These are phyloP conservation scores for Polytrichum commune DNA, from an alignment of 225 moss, liverwort and hornwort genomes.

Conservation along the genomic window DNA sequence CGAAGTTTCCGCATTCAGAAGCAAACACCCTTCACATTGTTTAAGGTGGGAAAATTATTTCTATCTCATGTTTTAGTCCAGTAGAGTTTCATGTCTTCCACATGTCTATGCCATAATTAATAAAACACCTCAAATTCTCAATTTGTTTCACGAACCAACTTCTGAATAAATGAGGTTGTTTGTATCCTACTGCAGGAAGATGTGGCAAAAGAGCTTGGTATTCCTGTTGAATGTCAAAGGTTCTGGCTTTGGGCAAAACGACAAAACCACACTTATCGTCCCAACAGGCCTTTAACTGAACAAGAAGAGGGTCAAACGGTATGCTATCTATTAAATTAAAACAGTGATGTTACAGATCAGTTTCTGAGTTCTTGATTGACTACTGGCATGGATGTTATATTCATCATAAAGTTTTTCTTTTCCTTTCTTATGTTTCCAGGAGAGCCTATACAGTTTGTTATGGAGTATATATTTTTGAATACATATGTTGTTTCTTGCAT, in stretches of 20 bases:
- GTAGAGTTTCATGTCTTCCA: no score
- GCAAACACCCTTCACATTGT: conserved; percentile 91
- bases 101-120: no score
- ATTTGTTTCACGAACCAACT: no score
- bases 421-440: no score
- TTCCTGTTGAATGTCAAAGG: conserved; percentile 85
- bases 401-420: no score
- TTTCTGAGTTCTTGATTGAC: no score
- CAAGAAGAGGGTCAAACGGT: conserved; percentile 98
- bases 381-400: no score
- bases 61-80: no score
- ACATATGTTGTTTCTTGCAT: not conserved
- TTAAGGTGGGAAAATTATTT: conserved; percentile 59
- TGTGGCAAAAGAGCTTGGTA: conserved; percentile 81
- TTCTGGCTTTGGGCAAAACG: conserved; percentile 99
- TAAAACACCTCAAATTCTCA: no score
- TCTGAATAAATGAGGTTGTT: not conserved
- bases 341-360: no score
- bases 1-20: conserved; percentile 97
- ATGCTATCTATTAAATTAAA: not conserved
- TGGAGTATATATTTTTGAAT: not conserved
- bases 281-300: conserved; percentile 88
- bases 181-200: conserved; percentile 63
- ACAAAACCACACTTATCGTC: conserved; percentile 98
- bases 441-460: no score